Base-by-base conservation (phyloP, 441 rosid genomes). In the Populus tomentosa region DNA sequence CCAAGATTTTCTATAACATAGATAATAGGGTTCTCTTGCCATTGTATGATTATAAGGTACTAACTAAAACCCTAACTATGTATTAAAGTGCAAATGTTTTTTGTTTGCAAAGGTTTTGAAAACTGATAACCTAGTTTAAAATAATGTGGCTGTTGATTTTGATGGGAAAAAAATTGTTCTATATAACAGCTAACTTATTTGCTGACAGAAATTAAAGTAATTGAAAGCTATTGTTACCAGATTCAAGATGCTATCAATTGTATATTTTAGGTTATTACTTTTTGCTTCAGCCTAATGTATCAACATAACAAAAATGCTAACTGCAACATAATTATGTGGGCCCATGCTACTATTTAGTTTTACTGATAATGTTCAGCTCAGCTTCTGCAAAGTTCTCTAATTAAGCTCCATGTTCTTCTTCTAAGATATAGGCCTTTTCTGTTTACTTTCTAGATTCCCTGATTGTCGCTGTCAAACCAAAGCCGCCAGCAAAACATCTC, bases 391-490 rank as follows among this genome's bases (percentile, higher is more conserved):
- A 71, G 8, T 61, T 62, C n/a, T 63, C 8, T 68, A 11, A 65
- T 10, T 40, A n/a, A 65, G 40, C 42, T 1, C 50, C 65, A 24
- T 35, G 33, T 53, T 32, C 40, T 26, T 28, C 28, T 46, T 13
- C 67, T 79, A 62, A 79, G 21, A 64, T 77, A 6, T 30, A 11
- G 20, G 67, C 59, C 5, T 68, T 14, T 75, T 74, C 6, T 71
- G 10, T 69, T 63, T 24, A 35, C 63, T 78, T 76, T 84, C 80
- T 79, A 94, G 97, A 92, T 79, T 87, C 89, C 36, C 79, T 92
- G 77, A 86, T 91, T 24, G 94, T 87, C 80, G 97, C 94, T 75
- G 95, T 90, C 38, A 85, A 88, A 80, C 98, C 97, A 70, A 94
- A 86, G 74, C 84, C 90, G 70, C 98, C 94, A n/a, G 85, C 80